Conservation (phyloP, 495 filamentous ascomycete genomes). For the Lepraria neglecta region DNA sequence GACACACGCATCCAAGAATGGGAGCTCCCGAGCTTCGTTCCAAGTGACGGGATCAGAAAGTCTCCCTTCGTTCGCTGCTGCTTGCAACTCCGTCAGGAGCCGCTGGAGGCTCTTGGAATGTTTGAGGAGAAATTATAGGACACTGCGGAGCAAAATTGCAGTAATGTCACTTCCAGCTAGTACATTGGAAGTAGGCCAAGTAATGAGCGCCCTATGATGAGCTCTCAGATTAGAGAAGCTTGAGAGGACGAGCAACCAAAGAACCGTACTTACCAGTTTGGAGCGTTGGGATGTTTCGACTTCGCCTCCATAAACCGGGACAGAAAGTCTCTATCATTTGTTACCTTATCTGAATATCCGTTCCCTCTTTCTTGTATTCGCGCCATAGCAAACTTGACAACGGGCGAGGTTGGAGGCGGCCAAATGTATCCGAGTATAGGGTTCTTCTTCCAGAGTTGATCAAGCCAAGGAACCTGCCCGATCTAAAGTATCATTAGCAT, state of each 20-base stretch:
- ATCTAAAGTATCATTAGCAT: neutral
- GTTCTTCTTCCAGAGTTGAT: conserved; percentile 32
- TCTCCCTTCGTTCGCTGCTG: conserved; percentile 16
- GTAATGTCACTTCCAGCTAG: conserved; percentile 43
- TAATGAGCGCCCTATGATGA: conserved; percentile 25
- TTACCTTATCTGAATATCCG: neutral
- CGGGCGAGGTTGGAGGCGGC: neutral
- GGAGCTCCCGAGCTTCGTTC: conserved; percentile 33
- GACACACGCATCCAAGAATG: conserved; percentile 38
- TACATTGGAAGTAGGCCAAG: conserved; percentile 41
- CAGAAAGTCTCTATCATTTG: conserved; percentile 29
- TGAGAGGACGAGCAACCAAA: neutral
- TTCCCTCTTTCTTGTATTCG: conserved; percentile 3
- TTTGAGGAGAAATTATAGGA: conserved; percentile 35
- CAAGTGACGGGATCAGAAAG: conserved; percentile 30
- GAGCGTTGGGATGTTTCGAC: conserved; percentile 30
- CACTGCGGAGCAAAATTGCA: conserved; percentile 35
- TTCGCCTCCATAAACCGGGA: conserved; percentile 37
- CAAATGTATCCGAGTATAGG: conserved; percentile 10
- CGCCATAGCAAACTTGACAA: conserved; percentile 8
- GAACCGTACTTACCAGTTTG: conserved; percentile 24
- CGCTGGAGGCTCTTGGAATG: conserved; percentile 30
- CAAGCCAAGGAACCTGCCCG: conserved; percentile 38
- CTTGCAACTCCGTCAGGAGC: conserved; percentile 28
- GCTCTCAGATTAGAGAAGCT: neutral